Percentiles rank a stretch among this genome's conserved stretches.
These are phyloP conservation scores for Trichophyton benhamiae DNA, from an alignment of 2,329 filamentous ascomycete genomes.

Conservation along the genomic window DNA sequence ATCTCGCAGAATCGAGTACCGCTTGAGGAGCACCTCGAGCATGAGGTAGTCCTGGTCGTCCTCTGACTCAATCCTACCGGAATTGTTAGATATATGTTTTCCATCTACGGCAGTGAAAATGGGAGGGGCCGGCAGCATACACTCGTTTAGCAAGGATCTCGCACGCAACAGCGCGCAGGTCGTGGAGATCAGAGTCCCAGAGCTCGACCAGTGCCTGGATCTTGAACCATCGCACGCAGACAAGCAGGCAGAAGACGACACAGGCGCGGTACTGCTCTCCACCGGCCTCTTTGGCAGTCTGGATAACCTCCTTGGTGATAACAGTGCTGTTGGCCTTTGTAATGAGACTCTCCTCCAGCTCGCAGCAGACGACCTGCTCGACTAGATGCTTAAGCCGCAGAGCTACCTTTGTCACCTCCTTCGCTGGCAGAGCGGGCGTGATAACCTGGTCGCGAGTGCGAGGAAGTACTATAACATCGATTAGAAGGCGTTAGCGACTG, in stretches of 20 bases:
- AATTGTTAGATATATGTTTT: background rate
- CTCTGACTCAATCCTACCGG: slow-evolving; percentile 64
- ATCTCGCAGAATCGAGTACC: slow-evolving; percentile 70
- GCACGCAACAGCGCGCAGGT: slow-evolving; percentile 66
- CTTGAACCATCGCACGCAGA: slow-evolving; percentile 64
- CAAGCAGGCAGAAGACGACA: slow-evolving; percentile 70
- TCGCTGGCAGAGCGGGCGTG: slow-evolving; percentile 56
- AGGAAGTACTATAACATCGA: slow-evolving; percentile 30
- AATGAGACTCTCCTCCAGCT: slow-evolving; percentile 64
- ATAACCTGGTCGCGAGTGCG: slow-evolving; percentile 27
- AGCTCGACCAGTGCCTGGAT: slow-evolving; percentile 68
- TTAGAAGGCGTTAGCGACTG: background rate
- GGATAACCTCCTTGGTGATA: slow-evolving; percentile 67
- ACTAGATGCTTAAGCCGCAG: slow-evolving; percentile 83
- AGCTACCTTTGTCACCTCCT: slow-evolving; percentile 78
- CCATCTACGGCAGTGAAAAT: background rate
- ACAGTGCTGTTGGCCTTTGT: slow-evolving; percentile 72
- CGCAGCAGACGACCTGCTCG: slow-evolving; percentile 79
- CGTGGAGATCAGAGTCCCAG: slow-evolving; percentile 81
- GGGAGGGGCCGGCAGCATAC: slow-evolving; percentile 20
- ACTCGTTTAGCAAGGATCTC: slow-evolving; percentile 80
- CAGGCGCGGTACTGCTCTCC: slow-evolving; percentile 62
- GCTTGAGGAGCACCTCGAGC: slow-evolving; percentile 69
- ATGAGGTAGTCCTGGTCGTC: slow-evolving; percentile 68
- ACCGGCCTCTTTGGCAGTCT: slow-evolving; percentile 71